Evolutionary conservation across 78 protist genomes (phyloP).

Genomic region (Dictyostelium intermedium): DNA sequence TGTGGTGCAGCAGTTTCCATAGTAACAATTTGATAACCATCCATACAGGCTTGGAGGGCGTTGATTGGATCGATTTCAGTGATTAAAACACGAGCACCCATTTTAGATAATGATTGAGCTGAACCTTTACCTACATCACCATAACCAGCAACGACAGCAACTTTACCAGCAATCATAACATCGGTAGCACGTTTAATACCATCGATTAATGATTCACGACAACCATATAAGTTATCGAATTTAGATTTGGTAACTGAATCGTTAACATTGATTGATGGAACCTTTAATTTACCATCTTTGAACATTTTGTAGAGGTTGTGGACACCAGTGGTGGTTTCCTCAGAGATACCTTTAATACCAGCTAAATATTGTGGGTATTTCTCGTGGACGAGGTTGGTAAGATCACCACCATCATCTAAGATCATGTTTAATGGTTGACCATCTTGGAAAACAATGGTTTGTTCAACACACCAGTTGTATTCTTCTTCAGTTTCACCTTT

Average conservation of each 20-base stretch:
- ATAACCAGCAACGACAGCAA: slow-evolving; percentile 96
- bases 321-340: slow-evolving; percentile 99
- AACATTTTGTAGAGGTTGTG: slow-evolving; percentile 96
- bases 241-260: slow-evolving; percentile 99
- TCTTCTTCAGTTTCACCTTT: slow-evolving; percentile 99
- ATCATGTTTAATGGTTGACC: slow-evolving; percentile 89
- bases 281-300: slow-evolving; percentile 89
- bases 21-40: slow-evolving; percentile 95
- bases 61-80: slow-evolving; percentile 99
- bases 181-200: slow-evolving; percentile 99
- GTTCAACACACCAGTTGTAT: slow-evolving; percentile 97
- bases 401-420: slow-evolving; percentile 99
- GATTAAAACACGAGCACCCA: slow-evolving; percentile 96
- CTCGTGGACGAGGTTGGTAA: slow-evolving; percentile 97
- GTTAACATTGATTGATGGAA: slow-evolving; percentile 99
- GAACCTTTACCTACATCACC: slow-evolving; percentile 99
- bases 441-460: slow-evolving; percentile 93
- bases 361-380: slow-evolving; percentile 82
- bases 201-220: slow-evolving; percentile 98
- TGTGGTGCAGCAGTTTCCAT: slow-evolving; percentile 92
- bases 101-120: slow-evolving; percentile 91
- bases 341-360: slow-evolving; percentile 97
- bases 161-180: slow-evolving; percentile 99
- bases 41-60: slow-evolving; percentile 99
- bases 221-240: slow-evolving; percentile 99